phyloP scores from a whole-genome alignment of 2,329 filamentous ascomycete species.

The Botrytis cinerea region DNA sequence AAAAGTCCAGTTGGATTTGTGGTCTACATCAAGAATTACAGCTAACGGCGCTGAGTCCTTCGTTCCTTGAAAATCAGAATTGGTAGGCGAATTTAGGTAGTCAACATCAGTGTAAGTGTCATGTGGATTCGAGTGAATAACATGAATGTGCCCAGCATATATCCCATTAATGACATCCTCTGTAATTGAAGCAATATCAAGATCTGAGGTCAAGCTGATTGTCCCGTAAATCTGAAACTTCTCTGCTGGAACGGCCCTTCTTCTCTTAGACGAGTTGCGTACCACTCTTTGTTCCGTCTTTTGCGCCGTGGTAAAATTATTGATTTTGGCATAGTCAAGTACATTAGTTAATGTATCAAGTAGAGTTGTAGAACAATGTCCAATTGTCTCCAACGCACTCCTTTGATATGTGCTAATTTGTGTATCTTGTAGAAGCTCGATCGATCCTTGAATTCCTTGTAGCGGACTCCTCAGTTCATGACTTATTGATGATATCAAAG shows the following conservation, averaged over 20 bases:
- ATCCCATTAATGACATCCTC: constrained; percentile 44
- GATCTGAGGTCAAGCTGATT: constrained; percentile 36
- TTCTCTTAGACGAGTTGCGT: background rate
- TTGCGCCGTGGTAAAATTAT: constrained; percentile 26
- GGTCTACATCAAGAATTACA: constrained; percentile 48
- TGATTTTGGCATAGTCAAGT: constrained; percentile 45
- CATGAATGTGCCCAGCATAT: constrained; percentile 42
- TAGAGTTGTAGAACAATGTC: constrained; percentile 42
- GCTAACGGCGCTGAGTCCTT: constrained; percentile 38
- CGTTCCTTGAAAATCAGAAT: background rate
- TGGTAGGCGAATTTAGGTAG: background rate
- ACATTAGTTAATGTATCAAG: constrained; percentile 44
- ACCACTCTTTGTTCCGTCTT: background rate
- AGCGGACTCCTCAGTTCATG: constrained; percentile 58
- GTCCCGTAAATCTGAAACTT: constrained; percentile 17
- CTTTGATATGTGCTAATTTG: constrained; percentile 40
- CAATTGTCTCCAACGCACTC: constrained; percentile 41
- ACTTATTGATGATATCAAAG: constrained; percentile 58
- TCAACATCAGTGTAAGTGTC: background rate
- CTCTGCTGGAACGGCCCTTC: background rate
- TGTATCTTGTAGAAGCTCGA: constrained; percentile 51
- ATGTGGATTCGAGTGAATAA: background rate
- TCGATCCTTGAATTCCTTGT: constrained; percentile 56
- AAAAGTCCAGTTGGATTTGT: constrained; percentile 42
- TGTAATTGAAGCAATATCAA: constrained; percentile 41